A percentile compares a stretch with the other conserved stretches of the same genome.
Evolutionary conservation across 1,284 basidiomycete genomes (phyloP).

Genomic region (Exsudoporus floridanus): DNA sequence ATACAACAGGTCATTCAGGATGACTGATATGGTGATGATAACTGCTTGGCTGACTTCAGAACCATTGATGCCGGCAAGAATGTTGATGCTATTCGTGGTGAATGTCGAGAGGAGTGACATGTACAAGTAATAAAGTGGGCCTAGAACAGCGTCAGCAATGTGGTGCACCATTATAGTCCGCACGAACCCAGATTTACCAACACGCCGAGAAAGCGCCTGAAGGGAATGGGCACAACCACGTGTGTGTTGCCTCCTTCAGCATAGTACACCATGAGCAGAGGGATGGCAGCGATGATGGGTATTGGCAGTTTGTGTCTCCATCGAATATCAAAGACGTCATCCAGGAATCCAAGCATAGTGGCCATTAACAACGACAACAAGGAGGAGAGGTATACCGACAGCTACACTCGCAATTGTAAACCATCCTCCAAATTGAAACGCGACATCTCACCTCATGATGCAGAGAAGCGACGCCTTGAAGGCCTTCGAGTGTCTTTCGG

Average conservation of each 20-base stretch:
- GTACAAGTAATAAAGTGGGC: conserved; percentile 94
- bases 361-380: conserved; percentile 89
- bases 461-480: conserved; percentile 78
- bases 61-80: conserved; percentile 97
- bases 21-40: conserved; percentile 88
- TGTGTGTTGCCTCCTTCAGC: conserved; percentile 91
- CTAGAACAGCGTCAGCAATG: conserved; percentile 42
- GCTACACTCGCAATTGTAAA: conserved; percentile 42
- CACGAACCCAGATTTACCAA: conserved; percentile 85
- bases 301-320: conserved; percentile 99
- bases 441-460: conserved; percentile 71
- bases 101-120: conserved; percentile 97
- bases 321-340: conserved; percentile 98
- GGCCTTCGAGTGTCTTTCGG: conserved; percentile 47
- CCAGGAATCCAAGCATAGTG: conserved; percentile 92
- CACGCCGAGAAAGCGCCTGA: conserved; percentile 69
- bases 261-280: conserved; percentile 94
- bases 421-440: background rate
- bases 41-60: conserved; percentile 93
- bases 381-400: conserved; percentile 91
- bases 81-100: conserved; percentile 98
- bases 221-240: conserved; percentile 88
- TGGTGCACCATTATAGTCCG: background rate
- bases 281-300: conserved; percentile 92
- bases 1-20: conserved; percentile 90